A percentile compares a stretch with the other conserved stretches of the same genome.
These are phyloP conservation scores for Dictyostelium intermedium DNA, from an alignment of 78 protist species.

Conservation along the genomic window DNA sequence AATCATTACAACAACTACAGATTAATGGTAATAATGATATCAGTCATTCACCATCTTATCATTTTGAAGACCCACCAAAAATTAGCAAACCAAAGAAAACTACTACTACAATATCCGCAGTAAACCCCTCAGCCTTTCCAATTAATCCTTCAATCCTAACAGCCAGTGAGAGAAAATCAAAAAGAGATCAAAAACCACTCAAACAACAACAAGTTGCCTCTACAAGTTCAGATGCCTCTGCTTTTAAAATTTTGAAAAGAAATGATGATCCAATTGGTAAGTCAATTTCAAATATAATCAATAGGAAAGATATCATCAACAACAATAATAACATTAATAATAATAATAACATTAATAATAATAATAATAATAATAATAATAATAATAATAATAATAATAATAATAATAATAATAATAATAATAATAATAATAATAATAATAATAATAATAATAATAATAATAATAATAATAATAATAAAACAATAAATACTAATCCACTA, in stretches of 20 bases:
- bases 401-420: too few species aligned
- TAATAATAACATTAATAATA: too few species aligned
- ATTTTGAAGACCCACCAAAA: background rate
- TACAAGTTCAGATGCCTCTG: background rate
- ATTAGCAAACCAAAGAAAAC: background rate
- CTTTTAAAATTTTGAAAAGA: constrained; percentile 58
- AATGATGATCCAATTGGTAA: constrained; percentile 59
- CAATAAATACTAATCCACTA: background rate
- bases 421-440: too few species aligned
- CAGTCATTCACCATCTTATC: background rate
- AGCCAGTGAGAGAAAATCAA: background rate
- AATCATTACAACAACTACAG: background rate
- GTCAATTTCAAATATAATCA: constrained; percentile 1
- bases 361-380: too few species aligned
- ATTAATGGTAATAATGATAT: background rate
- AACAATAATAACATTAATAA: too few species aligned
- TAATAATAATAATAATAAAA: too few species aligned
- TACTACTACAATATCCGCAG: background rate
- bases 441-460: too few species aligned
- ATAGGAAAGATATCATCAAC: too few species aligned
- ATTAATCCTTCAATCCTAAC: background rate
- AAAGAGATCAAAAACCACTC: background rate
- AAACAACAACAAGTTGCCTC: constrained; percentile 9
- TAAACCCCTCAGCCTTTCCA: background rate
- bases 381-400: too few species aligned